Base-by-base conservation (phyloP, 2,329 filamentous ascomycete genomes). In the Pseudogymnoascus sp. region DNA sequence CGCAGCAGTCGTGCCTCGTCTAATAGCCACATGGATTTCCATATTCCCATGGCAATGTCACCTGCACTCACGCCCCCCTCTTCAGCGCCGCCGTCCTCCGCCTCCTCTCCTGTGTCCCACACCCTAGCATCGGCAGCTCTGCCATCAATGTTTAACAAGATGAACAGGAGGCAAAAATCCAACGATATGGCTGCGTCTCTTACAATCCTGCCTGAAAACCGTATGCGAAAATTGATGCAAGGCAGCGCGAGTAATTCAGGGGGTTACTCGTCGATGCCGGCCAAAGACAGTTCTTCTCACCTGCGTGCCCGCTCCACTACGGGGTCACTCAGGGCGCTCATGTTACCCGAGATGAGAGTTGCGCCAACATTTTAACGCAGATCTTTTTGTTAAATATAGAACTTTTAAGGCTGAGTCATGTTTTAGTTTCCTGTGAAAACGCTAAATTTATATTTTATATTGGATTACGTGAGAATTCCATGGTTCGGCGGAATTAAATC, bases 61-160 rank as follows among this genome's bases (percentile, higher is more conserved):
- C 47, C 53, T 13, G 42, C 62, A n/a, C 50, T 63, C n/a, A 57
- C 47, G 9, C 47, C 47, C 2, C 47, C 47, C 17, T 57, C 26
- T 2, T 57, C 47, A n/a, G n/a, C 47, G 13, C 47, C 47, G 33
- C 47, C n/a, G 5, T 57, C 47, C 35, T 28, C 60, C 2, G n/a
- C 65, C 9, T 33, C 40, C 3, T 19, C 64, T 10, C 44, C 62
- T 31, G 40, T 60, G 11, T 40, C 59, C 6, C 63, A 63, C 15
- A 21, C 62, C 23, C 62, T 61, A 31, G 53, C 47, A 36, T 59
- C 64, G 8, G 44, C 61, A 31, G 62, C 63, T 35, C 59, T 67
- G 4, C 67, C 64, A 13, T 33, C 50, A 6, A 65, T 68, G 57
- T 60, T 67, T 26, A 67, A 57, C 53, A 68, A 66, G 28, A 66